These are phyloP conservation scores for Mycena chlorophos DNA, from an alignment of 768 basidiomycete species.

Conservation along the genomic window DNA sequence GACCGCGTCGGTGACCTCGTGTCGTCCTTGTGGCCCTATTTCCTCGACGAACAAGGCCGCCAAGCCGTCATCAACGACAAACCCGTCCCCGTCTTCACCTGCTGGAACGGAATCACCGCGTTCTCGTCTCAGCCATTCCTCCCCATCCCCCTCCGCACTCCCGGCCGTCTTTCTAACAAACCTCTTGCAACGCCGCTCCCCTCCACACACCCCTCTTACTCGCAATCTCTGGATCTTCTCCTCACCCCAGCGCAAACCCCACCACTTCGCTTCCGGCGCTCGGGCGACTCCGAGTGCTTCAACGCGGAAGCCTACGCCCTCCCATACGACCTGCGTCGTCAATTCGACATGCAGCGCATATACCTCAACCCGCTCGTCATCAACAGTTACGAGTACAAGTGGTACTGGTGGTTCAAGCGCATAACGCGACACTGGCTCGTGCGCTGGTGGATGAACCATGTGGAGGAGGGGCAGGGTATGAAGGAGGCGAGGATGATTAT, in stretches of 20 bases:
- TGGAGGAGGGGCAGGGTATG: constrained; percentile 36
- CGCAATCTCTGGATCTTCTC: constrained; percentile 14
- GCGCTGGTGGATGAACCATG: constrained; percentile 39
- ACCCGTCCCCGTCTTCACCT: constrained; percentile 44
- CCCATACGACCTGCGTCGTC: constrained; percentile 43
- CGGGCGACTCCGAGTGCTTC: constrained; percentile 32
- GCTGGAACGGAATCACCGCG: constrained; percentile 48
- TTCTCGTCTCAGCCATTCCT: constrained; percentile 43
- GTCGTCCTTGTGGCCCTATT: constrained; percentile 40
- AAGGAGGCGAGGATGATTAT: constrained; percentile 36
- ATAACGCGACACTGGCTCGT: constrained; percentile 39
- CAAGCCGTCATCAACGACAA: constrained; percentile 37
- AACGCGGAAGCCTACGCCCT: constrained; percentile 42
- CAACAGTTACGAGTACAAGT: constrained; percentile 37
- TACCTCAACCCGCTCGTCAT: constrained; percentile 42
- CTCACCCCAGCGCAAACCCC: constrained; percentile 33
- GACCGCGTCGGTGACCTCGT: constrained; percentile 35
- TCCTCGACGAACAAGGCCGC: constrained; percentile 38
- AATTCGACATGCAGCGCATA: constrained; percentile 38
- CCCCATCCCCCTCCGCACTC: constrained; percentile 36
- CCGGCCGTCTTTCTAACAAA: constrained; percentile 29
- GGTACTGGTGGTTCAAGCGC: constrained; percentile 37
- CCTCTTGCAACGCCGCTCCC: constrained; percentile 32
- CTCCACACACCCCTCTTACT: constrained; percentile 30
- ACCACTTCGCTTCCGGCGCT: constrained; percentile 33